A percentile compares a stretch with the other conserved stretches of the same genome.
phyloP scores from a whole-genome alignment of 805 yeast genomes.

The Nakazawaea anatomiae region DNA sequence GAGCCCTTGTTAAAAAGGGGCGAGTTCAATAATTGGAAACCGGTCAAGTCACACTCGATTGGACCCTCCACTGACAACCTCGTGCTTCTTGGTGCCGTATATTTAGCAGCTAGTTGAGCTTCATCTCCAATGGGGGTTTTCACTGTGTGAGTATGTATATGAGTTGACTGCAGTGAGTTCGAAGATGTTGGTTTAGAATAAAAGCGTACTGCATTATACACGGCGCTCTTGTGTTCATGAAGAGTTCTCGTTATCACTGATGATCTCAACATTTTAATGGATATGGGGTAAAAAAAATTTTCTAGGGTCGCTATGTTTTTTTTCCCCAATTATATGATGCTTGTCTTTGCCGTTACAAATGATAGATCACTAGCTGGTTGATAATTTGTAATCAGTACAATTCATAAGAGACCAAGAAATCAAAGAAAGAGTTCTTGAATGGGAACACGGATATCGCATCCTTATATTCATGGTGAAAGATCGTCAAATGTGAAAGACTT shows the following conservation, averaged over 20 bases:
- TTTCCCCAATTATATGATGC: too few relatives aligned
- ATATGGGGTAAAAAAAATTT: too few relatives aligned
- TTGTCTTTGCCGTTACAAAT: too few relatives aligned
- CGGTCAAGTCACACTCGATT: slow-evolving; percentile 70
- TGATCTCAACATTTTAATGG: not conserved
- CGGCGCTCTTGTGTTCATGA: not conserved
- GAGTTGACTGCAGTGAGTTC: slow-evolving; percentile 7
- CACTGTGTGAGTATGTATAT: slow-evolving; percentile 9
- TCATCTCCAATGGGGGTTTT: slow-evolving; percentile 54
- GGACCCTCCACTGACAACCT: slow-evolving; percentile 71
- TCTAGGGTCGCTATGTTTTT: too few relatives aligned
- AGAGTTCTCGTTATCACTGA: not conserved
- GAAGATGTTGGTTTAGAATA: slow-evolving; percentile 9
- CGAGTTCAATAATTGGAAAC: slow-evolving; percentile 79
- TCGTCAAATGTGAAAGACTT: too few relatives aligned
- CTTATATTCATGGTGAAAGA: too few relatives aligned
- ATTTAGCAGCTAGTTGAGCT: slow-evolving; percentile 45
- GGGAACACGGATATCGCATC: too few relatives aligned
- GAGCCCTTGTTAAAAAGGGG: slow-evolving; percentile 92
- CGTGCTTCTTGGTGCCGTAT: slow-evolving; percentile 49
- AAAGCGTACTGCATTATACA: not conserved
- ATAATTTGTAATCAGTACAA: too few relatives aligned
- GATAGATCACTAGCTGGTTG: too few relatives aligned
- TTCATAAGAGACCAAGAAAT: too few relatives aligned
- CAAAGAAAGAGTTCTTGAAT: too few relatives aligned